Conservation (phyloP, 352 stramenopile genomes). For the Pythium phragmitis region DNA sequence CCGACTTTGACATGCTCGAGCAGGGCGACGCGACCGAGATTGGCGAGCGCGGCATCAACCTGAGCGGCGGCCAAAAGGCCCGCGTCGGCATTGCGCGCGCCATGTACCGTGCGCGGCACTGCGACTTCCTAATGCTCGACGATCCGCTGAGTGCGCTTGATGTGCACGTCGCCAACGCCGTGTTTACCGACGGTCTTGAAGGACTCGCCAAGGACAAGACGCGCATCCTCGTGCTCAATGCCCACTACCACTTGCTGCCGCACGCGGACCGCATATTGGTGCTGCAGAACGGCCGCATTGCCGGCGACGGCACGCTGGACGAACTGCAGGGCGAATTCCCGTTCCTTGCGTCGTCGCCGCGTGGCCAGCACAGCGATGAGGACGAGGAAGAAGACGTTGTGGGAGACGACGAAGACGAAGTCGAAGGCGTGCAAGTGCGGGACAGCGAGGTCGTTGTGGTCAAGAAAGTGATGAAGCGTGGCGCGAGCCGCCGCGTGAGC, state of each 20-base stretch:
- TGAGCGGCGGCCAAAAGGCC: conserved; percentile 84
- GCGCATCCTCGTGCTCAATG: conserved; percentile 40
- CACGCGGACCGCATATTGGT: conserved; percentile 42
- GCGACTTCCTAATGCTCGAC: conserved; percentile 63
- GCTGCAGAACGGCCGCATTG: conserved; percentile 34
- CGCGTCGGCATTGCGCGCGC: conserved; percentile 57
- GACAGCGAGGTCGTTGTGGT: neutral
- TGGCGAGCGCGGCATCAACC: conserved; percentile 77
- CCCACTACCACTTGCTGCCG: conserved; percentile 43
- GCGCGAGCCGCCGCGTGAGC: conserved; percentile 3
- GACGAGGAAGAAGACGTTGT: neutral
- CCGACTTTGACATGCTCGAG: conserved; percentile 38
- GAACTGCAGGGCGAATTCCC: conserved; percentile 31
- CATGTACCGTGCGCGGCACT: conserved; percentile 48
- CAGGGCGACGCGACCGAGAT: conserved; percentile 72
- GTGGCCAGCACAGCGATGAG: conserved; percentile 10
- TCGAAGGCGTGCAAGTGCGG: neutral
- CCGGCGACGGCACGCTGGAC: conserved; percentile 32
- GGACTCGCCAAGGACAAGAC: conserved; percentile 35
- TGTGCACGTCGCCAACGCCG: conserved; percentile 39
- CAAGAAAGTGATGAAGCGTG: conserved; percentile 5
- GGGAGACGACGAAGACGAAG: neutral
- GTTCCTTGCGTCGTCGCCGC: conserved; percentile 20
- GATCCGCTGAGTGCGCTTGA: conserved; percentile 69
- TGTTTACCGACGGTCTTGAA: conserved; percentile 39